A percentile compares a stretch with the other conserved stretches of the same genome.
These are phyloP conservation scores for Elsinoe batatas DNA, from an alignment of 2,329 filamentous ascomycete species.

Conservation along the genomic window DNA sequence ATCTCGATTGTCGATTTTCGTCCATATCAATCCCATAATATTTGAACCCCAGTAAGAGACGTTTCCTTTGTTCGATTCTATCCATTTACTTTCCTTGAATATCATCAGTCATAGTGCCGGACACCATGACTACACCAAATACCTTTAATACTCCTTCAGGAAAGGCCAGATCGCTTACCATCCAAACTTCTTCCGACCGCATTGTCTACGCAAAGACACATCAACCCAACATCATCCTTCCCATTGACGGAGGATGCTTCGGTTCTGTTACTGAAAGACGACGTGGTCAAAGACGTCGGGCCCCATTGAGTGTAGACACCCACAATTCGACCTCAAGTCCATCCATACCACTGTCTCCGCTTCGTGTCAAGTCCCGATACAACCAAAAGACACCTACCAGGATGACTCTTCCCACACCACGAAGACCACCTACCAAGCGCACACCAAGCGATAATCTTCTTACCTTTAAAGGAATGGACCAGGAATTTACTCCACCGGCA, in stretches of 20 bases:
- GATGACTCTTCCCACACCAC: not conserved
- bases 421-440: constrained; percentile 4
- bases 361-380: constrained; percentile 1
- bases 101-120: not conserved
- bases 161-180: constrained; percentile 5
- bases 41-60: constrained; percentile 13
- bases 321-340: not conserved
- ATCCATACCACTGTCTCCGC: not conserved
- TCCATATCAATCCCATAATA: constrained; percentile 18
- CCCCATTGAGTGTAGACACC: not conserved
- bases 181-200: constrained; percentile 1
- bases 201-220: constrained; percentile 6
- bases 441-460: constrained; percentile 8
- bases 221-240: constrained; percentile 10
- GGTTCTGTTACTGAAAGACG: not conserved
- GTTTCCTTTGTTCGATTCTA: constrained; percentile 7
- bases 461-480: constrained; percentile 2
- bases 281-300: constrained; percentile 5
- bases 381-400: constrained; percentile 4
- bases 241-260: constrained; percentile 7
- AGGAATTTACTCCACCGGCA: not conserved
- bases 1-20: constrained; percentile 15
- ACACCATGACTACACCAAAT: not conserved
- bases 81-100: not conserved
- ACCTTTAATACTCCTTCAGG: constrained; percentile 8